These are phyloP conservation scores for Stagonosporopsis chrysanthemi DNA, from an alignment of 2,329 filamentous ascomycete species.

Conservation along the genomic window DNA sequence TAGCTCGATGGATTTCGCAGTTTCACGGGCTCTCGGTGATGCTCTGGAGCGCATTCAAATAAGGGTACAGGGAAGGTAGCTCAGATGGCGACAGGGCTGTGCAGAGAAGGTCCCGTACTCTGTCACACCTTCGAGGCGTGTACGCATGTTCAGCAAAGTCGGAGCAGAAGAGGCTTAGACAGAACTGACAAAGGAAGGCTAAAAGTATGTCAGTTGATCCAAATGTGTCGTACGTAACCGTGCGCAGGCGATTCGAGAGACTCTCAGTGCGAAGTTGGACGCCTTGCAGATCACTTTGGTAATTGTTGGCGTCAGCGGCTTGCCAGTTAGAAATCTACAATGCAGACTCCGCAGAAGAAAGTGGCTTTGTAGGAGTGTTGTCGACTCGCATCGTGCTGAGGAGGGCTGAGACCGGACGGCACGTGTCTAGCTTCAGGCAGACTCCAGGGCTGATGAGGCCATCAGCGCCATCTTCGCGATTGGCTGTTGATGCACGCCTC, in stretches of 20 bases:
- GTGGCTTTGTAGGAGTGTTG: slow-evolving; percentile 7
- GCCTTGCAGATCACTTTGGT: slow-evolving; percentile 21
- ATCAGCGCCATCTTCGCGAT: background rate
- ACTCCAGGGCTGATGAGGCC: background rate
- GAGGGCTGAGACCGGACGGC: slow-evolving; percentile 1
- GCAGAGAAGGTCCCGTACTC: background rate
- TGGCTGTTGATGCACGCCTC: background rate
- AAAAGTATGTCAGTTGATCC: background rate
- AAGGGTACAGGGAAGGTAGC: background rate
- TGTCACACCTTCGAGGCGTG: background rate
- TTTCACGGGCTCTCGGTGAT: background rate
- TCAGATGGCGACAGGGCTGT: background rate
- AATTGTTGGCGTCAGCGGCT: slow-evolving; percentile 10
- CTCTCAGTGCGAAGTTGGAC: slow-evolving; percentile 16
- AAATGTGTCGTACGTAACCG: slow-evolving; percentile 1
- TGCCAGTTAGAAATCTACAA: background rate
- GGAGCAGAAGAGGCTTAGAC: background rate
- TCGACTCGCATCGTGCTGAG: slow-evolving; percentile 3
- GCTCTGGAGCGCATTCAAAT: background rate
- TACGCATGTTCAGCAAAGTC: background rate
- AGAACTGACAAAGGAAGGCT: background rate
- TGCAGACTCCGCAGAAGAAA: background rate
- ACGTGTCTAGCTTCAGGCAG: background rate
- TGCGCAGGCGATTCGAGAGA: background rate
- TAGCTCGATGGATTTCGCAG: background rate